Percentiles rank a stretch among this genome's conserved stretches.
These are phyloP conservation scores for Syncephalastrum contaminatum DNA, from an alignment of 371 early-diverging fungal genomes.

Conservation along the genomic window DNA sequence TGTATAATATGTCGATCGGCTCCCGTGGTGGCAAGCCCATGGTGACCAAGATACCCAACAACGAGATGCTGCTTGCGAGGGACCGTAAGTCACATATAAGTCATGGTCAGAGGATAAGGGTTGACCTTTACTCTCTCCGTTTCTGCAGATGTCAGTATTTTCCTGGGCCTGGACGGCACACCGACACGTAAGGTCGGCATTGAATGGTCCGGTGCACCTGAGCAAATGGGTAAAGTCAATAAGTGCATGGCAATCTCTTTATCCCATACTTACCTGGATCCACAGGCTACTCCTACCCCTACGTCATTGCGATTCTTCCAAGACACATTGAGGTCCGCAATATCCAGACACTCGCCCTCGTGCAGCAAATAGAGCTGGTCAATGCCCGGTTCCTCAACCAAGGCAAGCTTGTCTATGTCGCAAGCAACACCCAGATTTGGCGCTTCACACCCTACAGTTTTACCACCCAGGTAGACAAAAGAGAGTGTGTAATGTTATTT, in stretches of 20 bases:
- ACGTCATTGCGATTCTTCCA: slow-evolving; percentile 69
- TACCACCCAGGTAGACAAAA: slow-evolving; percentile 72
- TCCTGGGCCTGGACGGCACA: slow-evolving; percentile 67
- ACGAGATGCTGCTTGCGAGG: slow-evolving; percentile 72
- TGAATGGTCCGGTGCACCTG: slow-evolving; percentile 75
- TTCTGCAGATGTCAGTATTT: slow-evolving; percentile 63
- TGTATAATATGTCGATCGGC: slow-evolving; percentile 59
- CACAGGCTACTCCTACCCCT: slow-evolving; percentile 70
- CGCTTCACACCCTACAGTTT: slow-evolving; percentile 84
- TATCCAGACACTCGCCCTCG: slow-evolving; percentile 75
- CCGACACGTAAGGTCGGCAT: slow-evolving; percentile 69
- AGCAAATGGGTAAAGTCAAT: slow-evolving; percentile 56
- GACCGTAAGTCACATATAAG: slow-evolving; percentile 51
- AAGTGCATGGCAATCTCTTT: background rate
- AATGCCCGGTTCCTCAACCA: slow-evolving; percentile 62
- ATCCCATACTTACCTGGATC: background rate
- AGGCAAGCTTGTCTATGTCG: slow-evolving; percentile 77
- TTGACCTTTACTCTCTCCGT: background rate
- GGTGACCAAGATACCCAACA: slow-evolving; percentile 68
- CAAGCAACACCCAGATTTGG: slow-evolving; percentile 80
- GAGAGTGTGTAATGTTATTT: background rate
- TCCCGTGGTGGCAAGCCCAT: slow-evolving; percentile 65
- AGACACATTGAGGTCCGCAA: slow-evolving; percentile 84
- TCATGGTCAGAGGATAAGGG: slow-evolving; percentile 4
- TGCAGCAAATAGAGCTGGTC: slow-evolving; percentile 74